Conservation (phyloP, 139 green algal genomes). For the Auxenochlorella pyrenoidosa region DNA sequence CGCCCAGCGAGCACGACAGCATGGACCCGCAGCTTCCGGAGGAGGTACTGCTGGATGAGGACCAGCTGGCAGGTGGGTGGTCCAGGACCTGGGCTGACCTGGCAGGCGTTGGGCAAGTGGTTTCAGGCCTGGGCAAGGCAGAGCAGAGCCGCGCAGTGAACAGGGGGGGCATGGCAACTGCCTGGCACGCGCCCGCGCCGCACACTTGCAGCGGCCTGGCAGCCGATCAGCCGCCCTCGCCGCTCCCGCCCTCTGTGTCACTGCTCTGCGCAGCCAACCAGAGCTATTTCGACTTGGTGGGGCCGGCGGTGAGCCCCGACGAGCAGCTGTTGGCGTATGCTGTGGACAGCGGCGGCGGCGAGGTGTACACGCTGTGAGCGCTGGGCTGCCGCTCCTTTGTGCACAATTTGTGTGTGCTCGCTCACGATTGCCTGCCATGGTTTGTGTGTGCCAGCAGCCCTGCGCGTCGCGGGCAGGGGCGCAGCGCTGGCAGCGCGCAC, state of each 20-base stretch:
- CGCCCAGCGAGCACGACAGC: slow-evolving; percentile 43
- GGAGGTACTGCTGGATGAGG: slow-evolving; percentile 67
- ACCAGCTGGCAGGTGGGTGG: slow-evolving; percentile 47
- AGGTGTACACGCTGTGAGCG: slow-evolving; percentile 83
- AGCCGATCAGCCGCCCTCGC: not conserved
- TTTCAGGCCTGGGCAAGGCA: no score
- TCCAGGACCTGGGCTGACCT: not conserved
- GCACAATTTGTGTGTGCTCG: not conserved
- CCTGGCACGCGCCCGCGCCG: no score
- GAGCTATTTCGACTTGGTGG: slow-evolving; percentile 50
- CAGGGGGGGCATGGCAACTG: no score
- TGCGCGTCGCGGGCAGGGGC: no score
- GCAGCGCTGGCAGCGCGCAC: no score
- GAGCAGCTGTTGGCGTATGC: slow-evolving; percentile 66
- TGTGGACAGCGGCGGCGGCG: slow-evolving; percentile 76
- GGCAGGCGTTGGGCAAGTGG: not conserved
- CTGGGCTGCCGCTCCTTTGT: not conserved
- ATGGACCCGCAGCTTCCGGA: slow-evolving; percentile 38
- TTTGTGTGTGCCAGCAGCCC: not conserved
- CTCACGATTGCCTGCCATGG: no score
- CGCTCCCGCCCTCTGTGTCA: not conserved
- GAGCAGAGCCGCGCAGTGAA: no score
- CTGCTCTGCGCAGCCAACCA: not conserved
- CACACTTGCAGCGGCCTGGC: no score
- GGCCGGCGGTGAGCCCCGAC: slow-evolving; percentile 55